Base-by-base conservation (phyloP, 164 flowering plant species). In the Euptelea pleiosperma region DNA sequence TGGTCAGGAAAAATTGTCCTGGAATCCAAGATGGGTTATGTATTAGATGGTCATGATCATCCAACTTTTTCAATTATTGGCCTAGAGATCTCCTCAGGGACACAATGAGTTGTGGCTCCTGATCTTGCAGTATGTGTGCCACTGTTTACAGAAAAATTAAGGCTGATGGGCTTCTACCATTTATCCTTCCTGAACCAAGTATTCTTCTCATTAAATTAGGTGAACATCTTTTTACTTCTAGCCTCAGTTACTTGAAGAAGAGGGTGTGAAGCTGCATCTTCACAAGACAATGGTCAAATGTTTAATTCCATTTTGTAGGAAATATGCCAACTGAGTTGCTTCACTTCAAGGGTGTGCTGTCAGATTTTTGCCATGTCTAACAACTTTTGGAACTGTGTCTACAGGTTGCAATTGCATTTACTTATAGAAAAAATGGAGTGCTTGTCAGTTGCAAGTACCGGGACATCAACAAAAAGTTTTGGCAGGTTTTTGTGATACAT, bases 401-500 rank as follows among this genome's bases (percentile, higher is more conserved):
- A 34, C 84, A 91, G 98, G 65, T 67, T 59, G 70, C 61, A 25
- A 87, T 92, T 73, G 96, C 98, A 69, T 92, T 92, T 75, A 50
- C 91, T 8, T 92, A 85, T 57, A 65, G 81, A 41, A 63, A 75
- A 70, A 67, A 84, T 70, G 91, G 88, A 40, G 51, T 22, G 47
- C 81, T 89, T 69, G 80, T 85, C 24, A 74, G 82, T 57, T 92
- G 98, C 89, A 92, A 87, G 73, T 92, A 89, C 51, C 82, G 95
- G 31, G 79, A 64, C 43, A 57, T 75, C 19, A 33, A 57, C 55
- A 92, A 85, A 70, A 75, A 36, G n/a, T 89, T 84, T 68, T 85
- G 91, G 92, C 96, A 89, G 96, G 98, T 86, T 46, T 9, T 40
- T 64, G 0, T 54, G 21, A 18, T 24, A 15, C n/a, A n/a, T 18